phyloP scores from a whole-genome alignment of 2,329 filamentous ascomycete genomes.

The Pleurostoma richardsiae region DNA sequence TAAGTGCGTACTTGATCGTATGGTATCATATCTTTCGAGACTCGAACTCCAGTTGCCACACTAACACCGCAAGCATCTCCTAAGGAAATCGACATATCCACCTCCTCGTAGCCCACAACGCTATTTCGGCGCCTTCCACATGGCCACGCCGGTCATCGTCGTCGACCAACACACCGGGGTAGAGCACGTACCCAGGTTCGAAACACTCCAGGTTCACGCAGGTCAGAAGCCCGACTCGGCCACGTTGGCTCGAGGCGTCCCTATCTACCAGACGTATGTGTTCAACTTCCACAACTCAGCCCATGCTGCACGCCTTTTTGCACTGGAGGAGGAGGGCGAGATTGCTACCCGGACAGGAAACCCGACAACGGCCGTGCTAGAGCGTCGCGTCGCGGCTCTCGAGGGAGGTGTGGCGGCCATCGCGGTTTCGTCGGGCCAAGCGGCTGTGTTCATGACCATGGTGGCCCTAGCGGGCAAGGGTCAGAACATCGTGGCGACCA shows the following conservation, averaged over 20 bases:
- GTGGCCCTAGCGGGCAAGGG: not conserved
- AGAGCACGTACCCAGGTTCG: conserved; percentile 26
- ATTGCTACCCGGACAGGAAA: conserved; percentile 3
- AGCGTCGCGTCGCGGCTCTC: conserved; percentile 57
- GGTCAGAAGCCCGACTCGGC: conserved; percentile 58
- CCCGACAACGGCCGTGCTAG: conserved; percentile 27
- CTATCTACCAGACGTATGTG: conserved; percentile 63
- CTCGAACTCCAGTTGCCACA: too few species aligned
- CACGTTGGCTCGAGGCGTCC: conserved; percentile 63
- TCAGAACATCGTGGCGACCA: not conserved
- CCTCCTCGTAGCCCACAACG: too few species aligned
- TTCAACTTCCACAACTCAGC: conserved; percentile 46
- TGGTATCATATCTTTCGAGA: too few species aligned
- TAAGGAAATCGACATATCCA: too few species aligned
- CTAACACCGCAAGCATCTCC: too few species aligned
- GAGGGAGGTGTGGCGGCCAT: conserved; percentile 30
- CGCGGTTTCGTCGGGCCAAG: not conserved
- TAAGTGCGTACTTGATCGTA: too few species aligned
- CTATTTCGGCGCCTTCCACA: too few species aligned
- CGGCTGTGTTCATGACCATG: conserved; percentile 1
- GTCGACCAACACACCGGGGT: too few species aligned
- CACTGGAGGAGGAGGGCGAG: conserved; percentile 3
- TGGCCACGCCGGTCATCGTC: too few species aligned
- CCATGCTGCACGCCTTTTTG: conserved; percentile 3
- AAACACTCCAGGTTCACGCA: conserved; percentile 52